A percentile compares a stretch with the other conserved stretches of the same genome.
phyloP scores from a whole-genome alignment of 176 grass and related monocot species.

The Olyra latifolia region DNA sequence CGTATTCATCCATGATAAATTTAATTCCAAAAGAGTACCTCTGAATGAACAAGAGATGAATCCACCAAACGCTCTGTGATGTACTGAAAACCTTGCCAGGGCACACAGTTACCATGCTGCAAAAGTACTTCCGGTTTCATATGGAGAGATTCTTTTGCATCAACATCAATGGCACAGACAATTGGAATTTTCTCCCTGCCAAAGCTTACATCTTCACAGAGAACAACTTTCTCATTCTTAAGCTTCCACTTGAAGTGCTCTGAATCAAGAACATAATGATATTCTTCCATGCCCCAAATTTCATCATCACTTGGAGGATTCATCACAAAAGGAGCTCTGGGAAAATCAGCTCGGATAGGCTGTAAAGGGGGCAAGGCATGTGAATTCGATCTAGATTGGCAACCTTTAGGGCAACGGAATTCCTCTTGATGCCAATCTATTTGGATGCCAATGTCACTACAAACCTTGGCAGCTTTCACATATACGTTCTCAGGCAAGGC shows the following conservation, averaged over 20 bases:
- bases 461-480: constrained; percentile 92
- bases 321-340: constrained; percentile 21
- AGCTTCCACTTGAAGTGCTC: constrained; percentile 63
- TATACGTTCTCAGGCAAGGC: constrained; percentile 73
- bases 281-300: constrained; percentile 67
- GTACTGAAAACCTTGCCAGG: constrained; percentile 84
- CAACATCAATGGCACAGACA: constrained; percentile 65
- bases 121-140: constrained; percentile 40
- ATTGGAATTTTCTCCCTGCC: constrained; percentile 72
- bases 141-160: constrained; percentile 59
- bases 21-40: constrained; percentile 50
- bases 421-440: constrained; percentile 91
- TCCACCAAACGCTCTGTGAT: constrained; percentile 64
- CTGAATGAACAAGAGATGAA: constrained; percentile 60
- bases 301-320: constrained; percentile 40
- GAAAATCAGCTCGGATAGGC: constrained; percentile 26
- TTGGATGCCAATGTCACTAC: constrained; percentile 82
- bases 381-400: constrained; percentile 46
- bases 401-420: constrained; percentile 81
- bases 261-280: constrained; percentile 82
- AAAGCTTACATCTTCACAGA: constrained; percentile 91
- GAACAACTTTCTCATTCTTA: constrained; percentile 56
- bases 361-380: constrained; percentile 56
- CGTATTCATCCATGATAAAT: constrained; percentile 12
- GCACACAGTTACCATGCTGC: constrained; percentile 41